A percentile compares a stretch with the other conserved stretches of the same genome.
Conservation (phyloP, 805 yeast species). For the Lachancea quebecensis region DNA sequence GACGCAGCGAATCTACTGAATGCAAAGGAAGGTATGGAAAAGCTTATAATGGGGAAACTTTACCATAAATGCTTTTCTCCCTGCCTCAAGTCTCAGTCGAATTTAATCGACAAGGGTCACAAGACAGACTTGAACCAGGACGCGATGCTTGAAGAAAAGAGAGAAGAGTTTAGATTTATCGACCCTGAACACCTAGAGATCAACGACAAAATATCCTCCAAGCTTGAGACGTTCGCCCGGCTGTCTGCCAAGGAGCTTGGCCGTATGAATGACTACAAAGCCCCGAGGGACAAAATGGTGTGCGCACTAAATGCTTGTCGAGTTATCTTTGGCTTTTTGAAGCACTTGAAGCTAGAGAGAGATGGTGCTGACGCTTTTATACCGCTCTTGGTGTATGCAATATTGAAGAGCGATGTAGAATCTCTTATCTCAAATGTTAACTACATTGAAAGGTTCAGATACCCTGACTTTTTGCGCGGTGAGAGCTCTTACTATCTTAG, state of each 20-base stretch:
- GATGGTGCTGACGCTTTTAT: conserved; percentile 92
- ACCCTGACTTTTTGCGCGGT: conserved; percentile 67
- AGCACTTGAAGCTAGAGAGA: conserved; percentile 52
- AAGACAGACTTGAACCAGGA: conserved; percentile 61
- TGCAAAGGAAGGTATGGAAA: conserved; percentile 87
- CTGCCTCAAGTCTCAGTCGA: conserved; percentile 28
- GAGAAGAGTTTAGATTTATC: conserved; percentile 64
- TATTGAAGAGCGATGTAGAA: conserved; percentile 59
- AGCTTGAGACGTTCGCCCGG: conserved; percentile 47
- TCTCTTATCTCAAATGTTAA: conserved; percentile 69
- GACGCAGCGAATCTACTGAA: conserved; percentile 56
- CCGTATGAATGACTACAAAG: conserved; percentile 75
- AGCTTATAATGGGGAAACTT: conserved; percentile 80
- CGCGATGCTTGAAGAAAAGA: conserved; percentile 40
- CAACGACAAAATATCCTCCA: conserved; percentile 41
- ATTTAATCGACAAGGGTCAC: conserved; percentile 47
- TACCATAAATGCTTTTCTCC: conserved; percentile 80
- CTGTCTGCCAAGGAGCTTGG: conserved; percentile 68
- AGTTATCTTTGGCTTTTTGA: conserved; percentile 80
- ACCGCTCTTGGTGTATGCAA: conserved; percentile 78
- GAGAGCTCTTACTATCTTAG: conserved; percentile 89
- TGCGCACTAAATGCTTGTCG: conserved; percentile 89
- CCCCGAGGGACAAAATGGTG: conserved; percentile 91
- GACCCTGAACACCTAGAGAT: conserved; percentile 74
- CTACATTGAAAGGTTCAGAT: conserved; percentile 81